Percentiles rank a stretch among this genome's conserved stretches.
Conservation (phyloP, 306 rosid genomes). For the Rubus parviflorus region DNA sequence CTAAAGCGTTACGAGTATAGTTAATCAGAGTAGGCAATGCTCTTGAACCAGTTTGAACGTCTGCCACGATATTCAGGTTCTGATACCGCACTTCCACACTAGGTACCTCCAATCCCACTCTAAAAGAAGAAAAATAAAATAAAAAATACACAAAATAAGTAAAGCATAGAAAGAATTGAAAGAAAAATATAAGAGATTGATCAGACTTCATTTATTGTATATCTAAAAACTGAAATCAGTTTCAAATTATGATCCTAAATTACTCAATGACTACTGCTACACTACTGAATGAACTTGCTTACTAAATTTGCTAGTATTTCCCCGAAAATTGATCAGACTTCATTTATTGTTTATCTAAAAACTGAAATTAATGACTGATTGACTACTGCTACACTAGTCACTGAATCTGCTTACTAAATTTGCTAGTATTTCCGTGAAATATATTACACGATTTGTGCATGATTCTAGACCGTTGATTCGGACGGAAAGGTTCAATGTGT, state of each 20-base stretch:
- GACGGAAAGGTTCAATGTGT: background rate
- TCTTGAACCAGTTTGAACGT: constrained; percentile 66
- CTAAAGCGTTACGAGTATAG: constrained; percentile 44
- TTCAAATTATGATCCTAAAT: background rate
- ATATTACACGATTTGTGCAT: background rate
- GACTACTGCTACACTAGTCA: background rate
- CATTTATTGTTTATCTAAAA: background rate
- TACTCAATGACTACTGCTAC: background rate
- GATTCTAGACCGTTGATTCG: background rate
- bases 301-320: background rate
- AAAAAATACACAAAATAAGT: background rate
- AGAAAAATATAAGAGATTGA: background rate
- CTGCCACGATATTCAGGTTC: constrained; percentile 56
- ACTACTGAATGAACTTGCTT: background rate
- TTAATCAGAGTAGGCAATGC: constrained; percentile 67
- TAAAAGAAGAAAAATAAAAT: constrained; percentile 2
- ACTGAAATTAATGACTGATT: background rate
- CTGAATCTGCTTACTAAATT: background rate
- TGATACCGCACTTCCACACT: constrained; percentile 59
- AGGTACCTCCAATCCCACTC: constrained; percentile 70
- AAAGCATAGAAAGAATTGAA: background rate
- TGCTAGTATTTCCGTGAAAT: background rate
- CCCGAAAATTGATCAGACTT: background rate
- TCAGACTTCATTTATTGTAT: background rate
- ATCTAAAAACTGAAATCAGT: background rate